These are phyloP conservation scores for Diaporthe citri DNA, from an alignment of 2,329 filamentous ascomycete species.

Conservation along the genomic window DNA sequence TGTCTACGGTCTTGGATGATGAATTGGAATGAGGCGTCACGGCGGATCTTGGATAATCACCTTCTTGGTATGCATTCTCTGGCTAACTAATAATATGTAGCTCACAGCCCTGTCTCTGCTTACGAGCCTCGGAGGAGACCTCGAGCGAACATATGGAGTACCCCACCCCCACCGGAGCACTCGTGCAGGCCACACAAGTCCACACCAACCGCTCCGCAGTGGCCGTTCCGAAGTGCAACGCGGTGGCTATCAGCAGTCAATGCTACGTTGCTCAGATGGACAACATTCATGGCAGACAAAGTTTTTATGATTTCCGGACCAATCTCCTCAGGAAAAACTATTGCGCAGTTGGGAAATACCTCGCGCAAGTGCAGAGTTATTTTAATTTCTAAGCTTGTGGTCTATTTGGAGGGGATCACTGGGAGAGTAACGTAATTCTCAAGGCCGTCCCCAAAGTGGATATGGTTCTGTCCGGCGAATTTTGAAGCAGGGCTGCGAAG, in stretches of 20 bases:
- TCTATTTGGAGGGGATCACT: constrained; percentile 56
- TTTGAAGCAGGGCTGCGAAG: constrained; percentile 54
- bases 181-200: not conserved
- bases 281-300: not conserved
- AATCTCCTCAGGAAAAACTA: not conserved
- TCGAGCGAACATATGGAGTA: not conserved
- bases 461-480: constrained; percentile 68
- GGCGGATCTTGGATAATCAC: not conserved
- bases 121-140: not conserved
- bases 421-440: constrained; percentile 67
- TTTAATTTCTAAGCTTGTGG: not conserved
- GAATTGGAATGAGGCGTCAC: not conserved
- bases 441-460: constrained; percentile 63
- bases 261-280: not conserved
- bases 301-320: not conserved
- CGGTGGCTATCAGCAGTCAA: not conserved
- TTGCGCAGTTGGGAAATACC: not conserved
- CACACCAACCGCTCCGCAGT: constrained; percentile 16
- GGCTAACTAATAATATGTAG: not conserved
- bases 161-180: constrained; percentile 29
- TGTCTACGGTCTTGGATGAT: not conserved
- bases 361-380: not conserved
- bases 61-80: not conserved
- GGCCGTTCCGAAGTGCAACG: not conserved
- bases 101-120: not conserved